Percentiles rank a stretch among this genome's conserved stretches.
Conservation (phyloP, 768 basidiomycete genomes). For the Boletus huronensis region DNA sequence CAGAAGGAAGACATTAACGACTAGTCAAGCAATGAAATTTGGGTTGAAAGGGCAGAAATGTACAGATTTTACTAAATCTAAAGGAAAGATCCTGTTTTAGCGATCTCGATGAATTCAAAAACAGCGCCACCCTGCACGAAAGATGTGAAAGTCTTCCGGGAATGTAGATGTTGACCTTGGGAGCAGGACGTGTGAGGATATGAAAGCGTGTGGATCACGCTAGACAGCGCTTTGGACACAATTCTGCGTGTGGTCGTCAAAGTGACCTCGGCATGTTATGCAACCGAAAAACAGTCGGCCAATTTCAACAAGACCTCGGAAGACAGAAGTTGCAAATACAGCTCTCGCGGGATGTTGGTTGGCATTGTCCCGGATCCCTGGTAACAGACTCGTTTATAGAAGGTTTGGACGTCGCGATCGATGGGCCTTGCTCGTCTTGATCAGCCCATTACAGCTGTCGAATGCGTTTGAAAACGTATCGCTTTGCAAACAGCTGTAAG, state of each 20-base stretch:
- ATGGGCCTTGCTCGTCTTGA: not conserved
- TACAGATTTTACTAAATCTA: not conserved
- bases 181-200: not conserved
- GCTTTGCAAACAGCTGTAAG: too few species aligned
- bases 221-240: not conserved
- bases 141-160: not conserved
- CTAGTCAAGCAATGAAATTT: not conserved
- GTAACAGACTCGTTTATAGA: not conserved
- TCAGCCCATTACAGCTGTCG: not conserved
- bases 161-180: not conserved
- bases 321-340: too few species aligned
- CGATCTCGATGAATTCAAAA: not conserved
- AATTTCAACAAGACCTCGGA: too few species aligned
- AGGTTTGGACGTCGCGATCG: not conserved
- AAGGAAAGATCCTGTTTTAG: not conserved
- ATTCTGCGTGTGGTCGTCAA: too few species aligned
- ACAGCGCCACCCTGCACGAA: not conserved
- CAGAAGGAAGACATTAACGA: not conserved
- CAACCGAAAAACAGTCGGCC: too few species aligned
- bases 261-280: too few species aligned
- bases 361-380: not conserved
- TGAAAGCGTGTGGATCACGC: too few species aligned
- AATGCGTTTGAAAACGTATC: too few species aligned
- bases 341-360: too few species aligned
- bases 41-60: not conserved